Evolutionary conservation across 2,329 filamentous ascomycete genomes (phyloP).

Genomic region (Stemphylium lycopersici): DNA sequence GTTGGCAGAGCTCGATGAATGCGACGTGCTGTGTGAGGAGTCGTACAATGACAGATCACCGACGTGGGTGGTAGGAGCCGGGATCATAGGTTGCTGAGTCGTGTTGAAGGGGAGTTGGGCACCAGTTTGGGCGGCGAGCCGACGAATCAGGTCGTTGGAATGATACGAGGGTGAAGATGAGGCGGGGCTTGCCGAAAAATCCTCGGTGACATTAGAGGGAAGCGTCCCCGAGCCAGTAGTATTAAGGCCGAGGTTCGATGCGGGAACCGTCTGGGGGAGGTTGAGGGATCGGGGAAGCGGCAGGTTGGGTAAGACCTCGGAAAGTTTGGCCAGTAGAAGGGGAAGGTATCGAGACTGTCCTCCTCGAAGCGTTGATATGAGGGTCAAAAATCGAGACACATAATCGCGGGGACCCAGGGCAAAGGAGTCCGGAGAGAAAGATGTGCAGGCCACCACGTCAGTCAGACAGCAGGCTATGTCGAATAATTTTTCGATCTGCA

Average conservation of each 20-base stretch:
- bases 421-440: conserved; percentile 63
- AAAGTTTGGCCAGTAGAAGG: conserved; percentile 75
- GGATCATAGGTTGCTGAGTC: conserved; percentile 39
- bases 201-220: conserved; percentile 39
- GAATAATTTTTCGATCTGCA: conserved; percentile 77
- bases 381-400: conserved; percentile 69
- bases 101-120: conserved; percentile 44
- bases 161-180: conserved; percentile 40
- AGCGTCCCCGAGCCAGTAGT: conserved; percentile 32
- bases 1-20: conserved; percentile 41
- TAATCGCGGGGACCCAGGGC: conserved; percentile 68
- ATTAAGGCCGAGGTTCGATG: conserved; percentile 36
- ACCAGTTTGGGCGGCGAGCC: conserved; percentile 44
- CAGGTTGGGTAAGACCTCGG: conserved; percentile 68
- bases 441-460: conserved; percentile 71
- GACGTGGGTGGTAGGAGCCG: conserved; percentile 40
- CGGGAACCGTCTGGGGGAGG: conserved; percentile 35
- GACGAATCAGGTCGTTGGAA: conserved; percentile 43
- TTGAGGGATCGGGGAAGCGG: conserved; percentile 46
- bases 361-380: conserved; percentile 73
- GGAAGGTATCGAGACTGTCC: conserved; percentile 79
- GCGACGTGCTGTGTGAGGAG: conserved; percentile 38
- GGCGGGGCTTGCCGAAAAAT: conserved; percentile 34
- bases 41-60: conserved; percentile 46
- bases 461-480: conserved; percentile 75